Percentiles rank a stretch among this genome's conserved stretches.
phyloP scores from a whole-genome alignment of 331 rosid genomes.

The Malus hybrid region DNA sequence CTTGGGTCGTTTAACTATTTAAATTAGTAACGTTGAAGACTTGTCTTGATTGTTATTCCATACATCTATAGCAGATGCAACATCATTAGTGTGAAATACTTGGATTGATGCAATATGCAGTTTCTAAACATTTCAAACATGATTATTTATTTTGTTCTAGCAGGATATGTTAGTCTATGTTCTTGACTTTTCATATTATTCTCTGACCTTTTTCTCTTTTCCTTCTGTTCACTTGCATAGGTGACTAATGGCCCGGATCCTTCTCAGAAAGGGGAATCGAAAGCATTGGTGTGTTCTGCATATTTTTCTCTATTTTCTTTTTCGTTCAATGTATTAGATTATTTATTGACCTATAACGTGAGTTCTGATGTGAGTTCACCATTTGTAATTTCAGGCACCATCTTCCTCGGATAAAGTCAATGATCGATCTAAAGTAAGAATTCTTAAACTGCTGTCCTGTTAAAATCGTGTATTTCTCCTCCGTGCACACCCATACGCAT shows the following conservation, averaged over 20 bases:
- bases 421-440: conserved; percentile 50
- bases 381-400: conserved; percentile 36
- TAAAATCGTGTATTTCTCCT: not conserved
- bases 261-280: not conserved
- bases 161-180: not conserved
- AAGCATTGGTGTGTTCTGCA: conserved; percentile 1
- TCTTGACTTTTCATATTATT: not conserved
- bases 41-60: not conserved
- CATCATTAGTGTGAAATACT: not conserved
- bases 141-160: not conserved
- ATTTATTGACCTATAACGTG: not conserved
- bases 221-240: not conserved
- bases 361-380: not conserved
- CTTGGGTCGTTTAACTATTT: not conserved
- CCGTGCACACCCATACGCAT: not conserved
- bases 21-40: not conserved
- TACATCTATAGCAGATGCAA: not conserved
- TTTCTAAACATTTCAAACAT: not conserved
- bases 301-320: not conserved
- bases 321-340: not conserved
- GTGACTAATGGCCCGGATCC: not conserved
- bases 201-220: not conserved
- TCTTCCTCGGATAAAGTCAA: conserved; percentile 12
- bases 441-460: not conserved
- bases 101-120: not conserved